Percentiles rank a stretch among this genome's conserved stretches.
These are phyloP conservation scores for Leccinum pachyderme DNA, from an alignment of 1,284 basidiomycete species.

Conservation along the genomic window DNA sequence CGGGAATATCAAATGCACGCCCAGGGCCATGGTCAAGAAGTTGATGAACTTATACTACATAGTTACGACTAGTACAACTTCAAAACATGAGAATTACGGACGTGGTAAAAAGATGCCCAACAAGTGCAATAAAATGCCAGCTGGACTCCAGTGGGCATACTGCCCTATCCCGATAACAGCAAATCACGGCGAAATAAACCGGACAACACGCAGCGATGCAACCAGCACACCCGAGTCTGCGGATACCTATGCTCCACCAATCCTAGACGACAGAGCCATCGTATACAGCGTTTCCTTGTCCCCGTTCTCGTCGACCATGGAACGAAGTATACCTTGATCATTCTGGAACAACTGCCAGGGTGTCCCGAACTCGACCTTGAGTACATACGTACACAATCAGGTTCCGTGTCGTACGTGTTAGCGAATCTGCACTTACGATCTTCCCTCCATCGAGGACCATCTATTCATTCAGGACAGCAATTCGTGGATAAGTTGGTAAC, in stretches of 20 bases:
- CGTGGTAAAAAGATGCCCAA: background rate
- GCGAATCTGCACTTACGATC: conserved; percentile 29
- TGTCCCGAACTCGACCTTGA: conserved; percentile 39
- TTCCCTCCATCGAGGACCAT: conserved; percentile 39
- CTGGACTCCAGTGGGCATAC: background rate
- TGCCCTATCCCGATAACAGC: background rate
- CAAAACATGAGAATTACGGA: background rate
- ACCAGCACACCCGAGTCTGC: background rate
- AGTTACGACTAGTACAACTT: background rate
- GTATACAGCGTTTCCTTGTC: conserved; percentile 37
- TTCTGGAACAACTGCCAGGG: conserved; percentile 51
- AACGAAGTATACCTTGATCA: conserved; percentile 43
- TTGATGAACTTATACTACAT: too few species aligned
- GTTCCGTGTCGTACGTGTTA: background rate
- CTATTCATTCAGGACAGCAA: conserved; percentile 6
- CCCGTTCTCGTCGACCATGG: conserved; percentile 46
- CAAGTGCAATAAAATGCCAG: background rate
- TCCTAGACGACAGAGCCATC: conserved; percentile 1
- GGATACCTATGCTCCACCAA: background rate
- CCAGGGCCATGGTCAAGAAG: too few species aligned
- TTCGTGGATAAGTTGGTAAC: conserved; percentile 22
- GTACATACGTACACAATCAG: background rate
- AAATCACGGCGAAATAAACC: background rate
- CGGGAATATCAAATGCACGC: too few species aligned
- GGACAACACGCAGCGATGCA: background rate